Evolutionary conservation across 1,139 yeast species (phyloP), one percentile per base, ranked within the genome.

Genomic region (Candida sojae): DNA sequence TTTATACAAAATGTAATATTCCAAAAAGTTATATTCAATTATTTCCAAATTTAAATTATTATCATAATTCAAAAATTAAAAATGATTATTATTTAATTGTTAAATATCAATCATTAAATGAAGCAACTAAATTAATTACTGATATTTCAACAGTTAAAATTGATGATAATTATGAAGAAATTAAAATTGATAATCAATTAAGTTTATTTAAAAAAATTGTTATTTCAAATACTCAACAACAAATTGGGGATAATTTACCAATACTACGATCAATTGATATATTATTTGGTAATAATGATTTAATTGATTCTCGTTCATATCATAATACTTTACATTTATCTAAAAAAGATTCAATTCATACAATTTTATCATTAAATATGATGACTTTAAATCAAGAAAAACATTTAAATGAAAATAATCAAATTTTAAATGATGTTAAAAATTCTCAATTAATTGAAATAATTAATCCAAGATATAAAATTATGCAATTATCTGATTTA

Each of bases 401-500:
- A n/a, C n/a, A 28, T 29, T 25, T 48, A 45, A 34, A 23, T 39
- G 9, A 41, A 40, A 13, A 33, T 44, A 8, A 37, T 42, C 13
- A 35, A 23, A n/a, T 36, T 23, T 44, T 44, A 13, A 17, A 34
- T 11, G 17, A 41, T 26, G 39, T 49, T 4, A 47, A 47, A 39
- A 10, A 33, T 28, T 32, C 47, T 25, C 44, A 44, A 31, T 8
- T 40, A 4, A 46, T 49, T 39, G 33, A 31, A 26, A 50, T 47
- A 4, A 39, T 26, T 6, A 12, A 45, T 13, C 40, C 39, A 12
- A 61, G 59, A 17, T 68, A 65, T 52, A 71, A 67, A 53, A 57
- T 74, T 11, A 55, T 74, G 49, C 79, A 75, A 54, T 44, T 74
- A 13, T 66, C 75, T 40, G 80, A 75, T 55, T 60, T 73, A 45